Base-by-base conservation (phyloP, 768 basidiomycete species). In the Lactifluus pinguis region DNA sequence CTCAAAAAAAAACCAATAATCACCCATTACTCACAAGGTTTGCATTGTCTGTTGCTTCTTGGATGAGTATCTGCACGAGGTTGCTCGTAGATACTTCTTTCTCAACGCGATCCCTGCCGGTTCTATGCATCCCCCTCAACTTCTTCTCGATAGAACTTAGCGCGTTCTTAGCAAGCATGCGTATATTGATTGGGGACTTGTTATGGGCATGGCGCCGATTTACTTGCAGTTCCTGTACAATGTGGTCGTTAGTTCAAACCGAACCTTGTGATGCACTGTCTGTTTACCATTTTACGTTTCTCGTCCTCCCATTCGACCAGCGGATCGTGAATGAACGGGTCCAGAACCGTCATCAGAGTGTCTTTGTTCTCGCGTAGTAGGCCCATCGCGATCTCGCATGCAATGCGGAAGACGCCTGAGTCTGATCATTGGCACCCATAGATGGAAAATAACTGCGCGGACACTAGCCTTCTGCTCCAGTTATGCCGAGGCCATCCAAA, bases 241-340 rank as follows among this genome's bases (percentile, higher is more conserved):
- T 30, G 19, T 34, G 34, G 3, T 47, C 25, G 34, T 55, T 17
- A 10, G 50, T 49, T 13, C 34, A 42, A 11, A 1, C 25, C 1
- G 42, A 38, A 32, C 51, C 11, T n/a, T 19, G 8, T 41, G 30
- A 53, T 29, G 6, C 29, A 42, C 10, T 29, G n/a, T 39, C 21
- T 9, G 63, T 77, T 29, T 62, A 85, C 83, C 70, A 83, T 73
- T 68, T 82, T 86, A 14, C 84, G 80, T 63, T 83, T 85, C 70
- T 89, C 85, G 47, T 92, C 86, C 62, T 92, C 88, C 92, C 94
- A 98, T 72, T 98, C 95, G 36, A 95, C 87, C 3, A 99, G 80
- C 1, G 97, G 97, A 71, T 99, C 97, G 67, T 98, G 95, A 34
- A 95, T 84, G 71, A 98, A 98, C 1, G 97, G 92, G 69, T 98